Evolutionary conservation across 2,329 filamentous ascomycete genomes (phyloP).

Genomic region (Fusarium dlaminii): DNA sequence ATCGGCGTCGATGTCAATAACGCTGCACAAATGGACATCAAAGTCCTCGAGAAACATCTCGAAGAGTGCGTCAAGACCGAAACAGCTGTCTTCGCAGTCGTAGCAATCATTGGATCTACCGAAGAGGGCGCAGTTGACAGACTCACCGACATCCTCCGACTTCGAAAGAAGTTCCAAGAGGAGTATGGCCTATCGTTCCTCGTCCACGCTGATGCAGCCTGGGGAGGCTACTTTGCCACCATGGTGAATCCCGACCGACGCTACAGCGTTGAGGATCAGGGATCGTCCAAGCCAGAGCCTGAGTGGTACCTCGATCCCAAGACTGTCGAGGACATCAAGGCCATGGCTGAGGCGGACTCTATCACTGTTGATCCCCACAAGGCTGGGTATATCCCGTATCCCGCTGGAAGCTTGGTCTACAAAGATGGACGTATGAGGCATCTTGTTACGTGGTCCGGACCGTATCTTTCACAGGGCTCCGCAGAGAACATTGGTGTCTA

Average conservation of each 20-base stretch:
- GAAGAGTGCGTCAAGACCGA: slow-evolving; percentile 43
- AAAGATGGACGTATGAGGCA: slow-evolving; percentile 55
- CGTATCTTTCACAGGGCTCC: slow-evolving; percentile 52
- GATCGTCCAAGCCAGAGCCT: slow-evolving; percentile 41
- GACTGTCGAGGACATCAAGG: slow-evolving; percentile 52
- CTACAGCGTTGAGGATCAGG: not conserved
- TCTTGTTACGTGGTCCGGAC: slow-evolving; percentile 56
- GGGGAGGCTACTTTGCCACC: slow-evolving; percentile 60
- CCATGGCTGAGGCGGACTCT: slow-evolving; percentile 53
- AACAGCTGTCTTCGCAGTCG: slow-evolving; percentile 53
- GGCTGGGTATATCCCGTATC: slow-evolving; percentile 58
- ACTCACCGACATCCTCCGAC: slow-evolving; percentile 48
- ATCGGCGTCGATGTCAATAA: slow-evolving; percentile 53
- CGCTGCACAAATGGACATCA: slow-evolving; percentile 51
- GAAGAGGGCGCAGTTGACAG: slow-evolving; percentile 59
- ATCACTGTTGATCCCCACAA: slow-evolving; percentile 61
- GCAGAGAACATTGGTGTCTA: slow-evolving; percentile 53
- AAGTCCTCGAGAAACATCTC: slow-evolving; percentile 46
- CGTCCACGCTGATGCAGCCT: slow-evolving; percentile 59
- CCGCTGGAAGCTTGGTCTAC: slow-evolving; percentile 56
- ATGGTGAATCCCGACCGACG: slow-evolving; percentile 51
- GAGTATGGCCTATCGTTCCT: slow-evolving; percentile 55
- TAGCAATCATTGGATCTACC: slow-evolving; percentile 58
- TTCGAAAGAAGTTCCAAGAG: slow-evolving; percentile 53
- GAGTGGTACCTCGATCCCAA: slow-evolving; percentile 47